Base-by-base conservation (phyloP, 371 early-diverging fungal species). In the Coemansia sp. region DNA sequence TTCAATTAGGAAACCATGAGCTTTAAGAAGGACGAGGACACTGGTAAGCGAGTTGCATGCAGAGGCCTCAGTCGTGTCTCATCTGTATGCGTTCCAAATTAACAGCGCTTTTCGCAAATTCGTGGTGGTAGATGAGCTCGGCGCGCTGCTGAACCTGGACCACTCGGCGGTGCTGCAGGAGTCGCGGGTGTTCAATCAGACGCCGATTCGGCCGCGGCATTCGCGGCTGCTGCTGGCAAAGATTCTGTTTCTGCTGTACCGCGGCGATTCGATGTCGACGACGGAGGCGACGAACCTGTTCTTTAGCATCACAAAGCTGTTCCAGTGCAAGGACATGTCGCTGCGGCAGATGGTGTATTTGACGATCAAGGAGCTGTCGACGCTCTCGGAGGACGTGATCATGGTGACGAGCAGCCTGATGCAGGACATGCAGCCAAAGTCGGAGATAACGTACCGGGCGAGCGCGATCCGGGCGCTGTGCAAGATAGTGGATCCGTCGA, bases 201-300 rank as follows among this genome's bases (percentile, higher is more conserved):
- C 96, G 33, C 98, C 99, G 48, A 91, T 99, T 78, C 91, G 91
- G 70, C 90, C 97, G 20, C 81, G 91, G 70, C 94, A 95, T 81
- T 98, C 97, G 80, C 86, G 96, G 48, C 71, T 92, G 40, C 82
- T 95, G 52, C 75, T 98, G 66, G 93, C 98, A 14, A 97, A 97
- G 78, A 89, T 99, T 49, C 83, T 94, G 47, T 95, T 94, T 68
- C 81, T 99, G 60, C 83, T 97, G 57, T 93, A 94, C 71, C 86
- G 91, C 61, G 91, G 90, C 16, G 95, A 97, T 78, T 81, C 86
- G 33, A 92, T 97, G 75, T 84, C 86, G 47, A 89, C 91, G 12
- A 87, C 85, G 40, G 99, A 98, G 81, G 98, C 99, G 4, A 99
- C 99, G 0, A 92, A 96, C 69, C 85, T 95, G 16, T 99, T 99